phyloP scores from a whole-genome alignment of 768 basidiomycete species.

The Trametes cubensis region DNA sequence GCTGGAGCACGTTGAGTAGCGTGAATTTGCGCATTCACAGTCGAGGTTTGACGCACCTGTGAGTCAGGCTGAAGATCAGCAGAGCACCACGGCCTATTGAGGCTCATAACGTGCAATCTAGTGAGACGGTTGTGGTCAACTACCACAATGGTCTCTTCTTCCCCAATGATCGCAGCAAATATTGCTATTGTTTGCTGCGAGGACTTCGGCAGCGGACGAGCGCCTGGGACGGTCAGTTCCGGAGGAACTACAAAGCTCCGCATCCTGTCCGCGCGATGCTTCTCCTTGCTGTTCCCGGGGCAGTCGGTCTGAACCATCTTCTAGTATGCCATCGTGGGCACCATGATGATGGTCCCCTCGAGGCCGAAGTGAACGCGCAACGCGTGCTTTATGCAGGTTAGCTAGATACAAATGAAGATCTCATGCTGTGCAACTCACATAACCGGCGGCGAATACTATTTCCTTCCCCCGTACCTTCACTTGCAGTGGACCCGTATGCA shows the following conservation, averaged over 20 bases:
- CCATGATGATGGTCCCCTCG: no score
- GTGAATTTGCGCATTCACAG: neutral
- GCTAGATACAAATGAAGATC: no score
- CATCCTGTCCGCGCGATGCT: neutral
- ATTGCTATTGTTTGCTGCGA: neutral
- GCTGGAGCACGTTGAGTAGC: neutral
- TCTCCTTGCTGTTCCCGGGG: no score
- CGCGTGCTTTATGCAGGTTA: no score
- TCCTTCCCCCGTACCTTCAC: no score
- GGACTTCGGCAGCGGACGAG: neutral
- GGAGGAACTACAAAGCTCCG: neutral
- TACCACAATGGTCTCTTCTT: neutral
- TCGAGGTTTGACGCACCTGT: neutral
- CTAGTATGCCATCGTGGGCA: no score
- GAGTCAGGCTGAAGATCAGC: neutral
- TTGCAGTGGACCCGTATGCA: no score
- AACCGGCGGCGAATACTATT: no score
- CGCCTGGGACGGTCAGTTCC: neutral
- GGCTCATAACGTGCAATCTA: slow-evolving; percentile 3
- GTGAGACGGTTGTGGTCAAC: neutral
- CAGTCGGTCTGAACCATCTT: no score
- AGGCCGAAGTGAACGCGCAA: no score
- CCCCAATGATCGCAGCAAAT: neutral
- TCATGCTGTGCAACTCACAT: no score
- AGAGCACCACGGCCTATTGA: neutral